Evolutionary conservation across 306 rosid species (phyloP), one percentile per base, ranked within the genome.

Genomic region (Trichosanthes cucumerina): DNA sequence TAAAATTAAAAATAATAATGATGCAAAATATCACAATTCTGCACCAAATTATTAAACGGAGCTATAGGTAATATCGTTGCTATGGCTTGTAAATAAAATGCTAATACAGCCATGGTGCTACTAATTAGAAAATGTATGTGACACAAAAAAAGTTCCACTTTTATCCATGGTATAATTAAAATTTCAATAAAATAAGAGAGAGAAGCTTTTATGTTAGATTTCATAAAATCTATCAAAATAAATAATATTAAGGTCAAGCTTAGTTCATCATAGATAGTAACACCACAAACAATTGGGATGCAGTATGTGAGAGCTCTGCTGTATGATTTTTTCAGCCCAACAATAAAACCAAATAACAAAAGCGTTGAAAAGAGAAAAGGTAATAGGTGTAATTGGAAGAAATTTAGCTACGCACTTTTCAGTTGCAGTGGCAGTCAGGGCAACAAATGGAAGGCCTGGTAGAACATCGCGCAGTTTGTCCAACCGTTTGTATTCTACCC

Each of bases 391-490:
- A 39, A 75, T 19, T 79, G 68, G 57, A 77, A 62, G 80, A 82
- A 73, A 53, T 77, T 68, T 81, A 80, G 79, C 65, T 50, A 80
- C 85, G 79, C 85, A 93, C 98, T 85, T 93, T 83, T 90, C 89
- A 36, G 97, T 90, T 78, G 98, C 98, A 81, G 98, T 93, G 19
- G 98, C 98, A 60, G 98, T 93, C 70, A 93, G 83, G 82, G 88
- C 98, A 83, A 93, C 86, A 88, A 90, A 93, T 65, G 98, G 97
- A 80, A 93, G 96, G 82, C 85, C 90, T 56, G 68, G 52, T 58
- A 93, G 92, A 87, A 91, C 73, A 78, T 80, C 77, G 9, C 98
- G 97, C 75, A 93, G 83, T 82, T 84, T 88, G 90, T 88, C 92
- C 77, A 93, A 78, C 23, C 80, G 85, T 88, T 93, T 90, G 92